Evolutionary conservation across 192 early-diverging fungal species (phyloP).

Genomic region (Coemansia sp.): DNA sequence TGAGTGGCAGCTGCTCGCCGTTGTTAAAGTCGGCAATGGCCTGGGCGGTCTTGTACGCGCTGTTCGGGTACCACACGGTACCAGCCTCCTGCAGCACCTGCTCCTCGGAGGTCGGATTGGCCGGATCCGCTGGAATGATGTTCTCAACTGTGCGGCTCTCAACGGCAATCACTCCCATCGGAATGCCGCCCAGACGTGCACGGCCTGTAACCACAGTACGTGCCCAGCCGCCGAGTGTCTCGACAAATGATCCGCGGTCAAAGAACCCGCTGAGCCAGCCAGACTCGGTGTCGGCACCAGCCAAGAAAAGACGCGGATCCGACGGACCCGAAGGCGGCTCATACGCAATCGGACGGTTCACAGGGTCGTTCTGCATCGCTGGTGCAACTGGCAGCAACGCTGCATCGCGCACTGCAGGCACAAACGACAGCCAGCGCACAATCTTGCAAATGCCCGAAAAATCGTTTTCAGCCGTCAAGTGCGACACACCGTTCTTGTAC

Average conservation of each 20-base stretch:
- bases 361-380: conserved; percentile 62
- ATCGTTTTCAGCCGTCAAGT: conserved; percentile 94
- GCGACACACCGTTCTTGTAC: conserved; percentile 98
- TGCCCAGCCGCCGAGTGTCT: conserved; percentile 96
- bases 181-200: conserved; percentile 93
- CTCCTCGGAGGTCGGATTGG: conserved; percentile 84
- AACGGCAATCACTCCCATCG: conserved; percentile 96
- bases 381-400: conserved; percentile 62
- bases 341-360: conserved; percentile 82
- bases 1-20: conserved; percentile 95
- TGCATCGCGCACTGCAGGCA: conserved; percentile 73
- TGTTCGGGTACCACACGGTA: conserved; percentile 98
- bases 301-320: conserved; percentile 88
- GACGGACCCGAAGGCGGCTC: conserved; percentile 81
- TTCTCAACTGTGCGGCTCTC: conserved; percentile 92
- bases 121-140: conserved; percentile 92
- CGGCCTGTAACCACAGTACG: conserved; percentile 94
- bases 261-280: conserved; percentile 91
- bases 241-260: conserved; percentile 93
- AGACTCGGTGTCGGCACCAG: conserved; percentile 66
- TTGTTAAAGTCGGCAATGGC: conserved; percentile 99
- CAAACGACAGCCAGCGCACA: conserved; percentile 89
- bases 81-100: conserved; percentile 90
- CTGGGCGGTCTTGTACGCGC: conserved; percentile 98
- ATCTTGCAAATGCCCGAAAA: conserved; percentile 90